phyloP scores from a whole-genome alignment of 2,329 filamentous ascomycete species.

The Paracoccidioides brasiliensis region DNA sequence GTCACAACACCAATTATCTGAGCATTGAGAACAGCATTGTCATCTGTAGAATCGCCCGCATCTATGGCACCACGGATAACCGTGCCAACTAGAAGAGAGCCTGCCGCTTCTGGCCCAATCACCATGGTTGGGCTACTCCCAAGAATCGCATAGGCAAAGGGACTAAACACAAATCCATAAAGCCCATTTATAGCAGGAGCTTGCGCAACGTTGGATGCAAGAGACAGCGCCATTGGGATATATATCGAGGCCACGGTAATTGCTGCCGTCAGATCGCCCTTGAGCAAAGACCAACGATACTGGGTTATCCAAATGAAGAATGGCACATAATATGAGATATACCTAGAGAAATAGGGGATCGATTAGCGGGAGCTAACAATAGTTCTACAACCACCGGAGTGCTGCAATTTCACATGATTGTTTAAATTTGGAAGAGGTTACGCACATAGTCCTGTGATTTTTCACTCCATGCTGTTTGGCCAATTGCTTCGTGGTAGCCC shows the following conservation, averaged over 20 bases:
- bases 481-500: conserved; percentile 57
- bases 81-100: conserved; percentile 76
- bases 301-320: conserved; percentile 81
- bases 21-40: conserved; percentile 60
- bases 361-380: conserved; percentile 6
- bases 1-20: conserved; percentile 79
- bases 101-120: conserved; percentile 87
- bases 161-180: conserved; percentile 88
- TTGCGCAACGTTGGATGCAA: conserved; percentile 83
- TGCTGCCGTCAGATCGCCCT: conserved; percentile 76
- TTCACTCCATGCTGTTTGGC: conserved; percentile 61
- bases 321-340: conserved; percentile 85
- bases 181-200: conserved; percentile 87
- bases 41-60: conserved; percentile 48
- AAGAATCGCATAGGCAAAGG: conserved; percentile 77
- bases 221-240: conserved; percentile 89
- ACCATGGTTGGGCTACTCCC: conserved; percentile 89
- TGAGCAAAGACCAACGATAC: conserved; percentile 69
- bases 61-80: conserved; percentile 70
- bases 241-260: conserved; percentile 98
- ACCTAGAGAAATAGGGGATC: conserved; percentile 39
- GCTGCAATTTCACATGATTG: too few species aligned
- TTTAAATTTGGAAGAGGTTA: conserved; percentile 5
- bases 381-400: neutral
- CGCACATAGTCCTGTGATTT: conserved; percentile 61